phyloP scores from a whole-genome alignment of 1,284 basidiomycete species.

The Prillingera fragicola region DNA sequence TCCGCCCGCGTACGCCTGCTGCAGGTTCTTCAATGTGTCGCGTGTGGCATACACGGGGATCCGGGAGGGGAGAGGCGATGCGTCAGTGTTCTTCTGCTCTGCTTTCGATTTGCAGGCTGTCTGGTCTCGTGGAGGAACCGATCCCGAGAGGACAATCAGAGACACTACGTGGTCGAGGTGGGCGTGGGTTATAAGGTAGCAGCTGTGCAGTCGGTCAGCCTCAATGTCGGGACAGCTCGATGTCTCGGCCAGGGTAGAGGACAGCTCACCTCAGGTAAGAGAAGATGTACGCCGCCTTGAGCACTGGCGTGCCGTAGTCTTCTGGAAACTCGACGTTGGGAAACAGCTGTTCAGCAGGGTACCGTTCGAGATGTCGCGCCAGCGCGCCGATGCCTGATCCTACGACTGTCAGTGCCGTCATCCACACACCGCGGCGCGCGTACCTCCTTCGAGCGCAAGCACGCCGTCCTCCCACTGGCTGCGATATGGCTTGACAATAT shows the following conservation, averaged over 20 bases:
- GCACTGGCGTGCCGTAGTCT: slow-evolving; percentile 33
- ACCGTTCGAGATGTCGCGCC: slow-evolving; percentile 19
- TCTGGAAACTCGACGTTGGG: slow-evolving; percentile 33
- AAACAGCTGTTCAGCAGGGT: slow-evolving; percentile 22
- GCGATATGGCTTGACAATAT: slow-evolving; percentile 38
- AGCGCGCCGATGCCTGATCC: slow-evolving; percentile 46
- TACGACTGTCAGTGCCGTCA: slow-evolving; percentile 10
- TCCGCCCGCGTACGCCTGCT: slow-evolving; percentile 39
- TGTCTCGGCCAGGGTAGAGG: background rate
- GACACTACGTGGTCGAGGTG: slow-evolving; percentile 45
- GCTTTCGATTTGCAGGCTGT: background rate
- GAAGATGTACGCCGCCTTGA: slow-evolving; percentile 45
- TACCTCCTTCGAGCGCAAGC: slow-evolving; percentile 46
- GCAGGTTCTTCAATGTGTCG: slow-evolving; percentile 34
- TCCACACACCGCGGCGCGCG: slow-evolving; percentile 5
- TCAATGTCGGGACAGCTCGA: background rate
- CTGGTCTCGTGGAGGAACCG: slow-evolving; percentile 27
- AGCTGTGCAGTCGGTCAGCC: slow-evolving; percentile 30
- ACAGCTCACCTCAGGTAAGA: slow-evolving; percentile 38
- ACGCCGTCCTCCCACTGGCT: slow-evolving; percentile 44
- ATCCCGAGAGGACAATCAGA: slow-evolving; percentile 44
- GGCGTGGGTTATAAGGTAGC: slow-evolving; percentile 47
- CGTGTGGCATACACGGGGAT: slow-evolving; percentile 38
- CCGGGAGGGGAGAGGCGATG: slow-evolving; percentile 10
- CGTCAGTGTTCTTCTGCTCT: slow-evolving; percentile 4